A percentile compares a stretch with the other conserved stretches of the same genome.
Conservation (phyloP, 129 eudicot genomes). For the Solidago caesia region DNA sequence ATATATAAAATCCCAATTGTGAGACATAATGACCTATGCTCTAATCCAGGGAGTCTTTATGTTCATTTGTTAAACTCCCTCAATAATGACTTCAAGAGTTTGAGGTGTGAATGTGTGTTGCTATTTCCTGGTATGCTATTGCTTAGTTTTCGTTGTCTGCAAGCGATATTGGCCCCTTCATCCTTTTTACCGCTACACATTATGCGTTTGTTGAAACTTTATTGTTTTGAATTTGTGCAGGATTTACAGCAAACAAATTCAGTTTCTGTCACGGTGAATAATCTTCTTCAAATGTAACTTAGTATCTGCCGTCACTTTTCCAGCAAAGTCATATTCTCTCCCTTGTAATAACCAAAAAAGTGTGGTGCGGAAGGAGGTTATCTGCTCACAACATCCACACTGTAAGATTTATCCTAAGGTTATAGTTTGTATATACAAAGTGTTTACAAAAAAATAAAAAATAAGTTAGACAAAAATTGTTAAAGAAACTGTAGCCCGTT, state of each 20-base stretch:
- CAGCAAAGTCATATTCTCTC: constrained; percentile 7
- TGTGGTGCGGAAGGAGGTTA: constrained; percentile 13
- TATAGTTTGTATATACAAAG: constrained; percentile 39
- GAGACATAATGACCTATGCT: background rate
- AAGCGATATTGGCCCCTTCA: background rate
- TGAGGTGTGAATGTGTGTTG: background rate
- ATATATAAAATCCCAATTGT: background rate
- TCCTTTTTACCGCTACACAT: background rate
- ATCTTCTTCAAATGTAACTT: constrained; percentile 85
- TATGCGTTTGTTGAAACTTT: constrained; percentile 4
- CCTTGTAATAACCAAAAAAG: constrained; percentile 11
- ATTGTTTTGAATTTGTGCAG: constrained; percentile 45
- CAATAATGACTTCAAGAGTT: background rate
- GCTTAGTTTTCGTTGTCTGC: background rate
- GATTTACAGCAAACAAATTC: constrained; percentile 94
- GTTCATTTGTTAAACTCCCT: background rate
- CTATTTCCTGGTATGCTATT: background rate
- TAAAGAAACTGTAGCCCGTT: constrained; percentile 9
- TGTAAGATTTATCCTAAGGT: constrained; percentile 24
- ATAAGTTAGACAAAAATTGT: constrained; percentile 22
- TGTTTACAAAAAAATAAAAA: constrained; percentile 9
- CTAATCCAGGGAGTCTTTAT: background rate
- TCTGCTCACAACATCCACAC: constrained; percentile 10
- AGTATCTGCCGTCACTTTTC: background rate
- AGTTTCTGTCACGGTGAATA: constrained; percentile 85